phyloP scores from a whole-genome alignment of 768 basidiomycete genomes.

The Xerocomus potaroensis region DNA sequence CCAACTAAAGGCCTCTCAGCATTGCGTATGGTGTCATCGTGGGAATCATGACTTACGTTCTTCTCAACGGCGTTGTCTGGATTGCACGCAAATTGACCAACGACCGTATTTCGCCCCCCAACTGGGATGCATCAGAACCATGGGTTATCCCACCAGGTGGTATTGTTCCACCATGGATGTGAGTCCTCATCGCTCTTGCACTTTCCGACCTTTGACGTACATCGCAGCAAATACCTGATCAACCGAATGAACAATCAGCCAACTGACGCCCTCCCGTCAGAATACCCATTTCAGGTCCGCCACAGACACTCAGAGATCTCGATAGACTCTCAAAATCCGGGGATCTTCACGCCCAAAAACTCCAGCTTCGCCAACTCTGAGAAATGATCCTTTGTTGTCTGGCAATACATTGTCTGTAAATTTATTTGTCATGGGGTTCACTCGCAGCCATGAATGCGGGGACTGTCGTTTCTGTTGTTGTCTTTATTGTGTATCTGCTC shows the following conservation, averaged over 20 bases:
- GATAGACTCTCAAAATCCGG: constrained; percentile 30
- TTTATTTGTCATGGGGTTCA: constrained; percentile 6
- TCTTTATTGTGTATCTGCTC: constrained; percentile 29
- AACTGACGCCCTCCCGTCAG: constrained; percentile 8
- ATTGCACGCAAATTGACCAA: constrained; percentile 48
- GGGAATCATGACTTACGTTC: constrained; percentile 63
- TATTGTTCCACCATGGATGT: constrained; percentile 68
- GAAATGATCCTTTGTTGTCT: too few relatives aligned
- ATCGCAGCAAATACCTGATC: constrained; percentile 25
- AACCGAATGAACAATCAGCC: constrained; percentile 1
- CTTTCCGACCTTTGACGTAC: background rate
- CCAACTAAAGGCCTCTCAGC: constrained; percentile 35
- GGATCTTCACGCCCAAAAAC: constrained; percentile 19
- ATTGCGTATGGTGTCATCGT: constrained; percentile 89
- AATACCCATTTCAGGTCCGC: constrained; percentile 31
- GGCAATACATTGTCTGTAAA: constrained; percentile 3
- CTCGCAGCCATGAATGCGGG: constrained; percentile 14
- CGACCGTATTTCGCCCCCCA: constrained; percentile 62
- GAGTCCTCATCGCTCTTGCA: constrained; percentile 21
- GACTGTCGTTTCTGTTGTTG: constrained; percentile 13
- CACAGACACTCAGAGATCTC: constrained; percentile 31
- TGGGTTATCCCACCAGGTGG: constrained; percentile 73
- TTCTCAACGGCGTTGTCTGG: constrained; percentile 70
- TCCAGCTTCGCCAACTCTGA: constrained; percentile 27
- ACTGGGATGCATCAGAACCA: constrained; percentile 58